A percentile compares a stretch with the other conserved stretches of the same genome.
phyloP scores from a whole-genome alignment of 768 basidiomycete species.

The Phanerochaete carnosa region DNA sequence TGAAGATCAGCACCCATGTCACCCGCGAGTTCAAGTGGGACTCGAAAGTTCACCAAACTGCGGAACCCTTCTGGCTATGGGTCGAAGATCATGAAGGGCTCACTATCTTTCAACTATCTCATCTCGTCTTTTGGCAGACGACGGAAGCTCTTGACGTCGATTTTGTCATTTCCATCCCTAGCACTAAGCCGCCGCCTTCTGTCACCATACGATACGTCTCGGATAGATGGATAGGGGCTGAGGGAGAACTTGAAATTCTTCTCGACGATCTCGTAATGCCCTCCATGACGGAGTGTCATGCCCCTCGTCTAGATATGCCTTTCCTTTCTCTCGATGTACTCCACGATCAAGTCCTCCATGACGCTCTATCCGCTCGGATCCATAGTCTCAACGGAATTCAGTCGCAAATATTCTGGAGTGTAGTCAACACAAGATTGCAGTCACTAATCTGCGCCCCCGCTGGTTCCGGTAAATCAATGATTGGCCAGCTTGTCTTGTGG shows the following conservation, averaged over 20 bases:
- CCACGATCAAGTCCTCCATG: constrained; percentile 42
- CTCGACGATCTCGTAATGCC: constrained; percentile 81
- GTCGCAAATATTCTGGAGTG: constrained; percentile 84
- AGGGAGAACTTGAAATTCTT: constrained; percentile 63
- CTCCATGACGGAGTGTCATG: constrained; percentile 46
- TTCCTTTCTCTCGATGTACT: constrained; percentile 61
- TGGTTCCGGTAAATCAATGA: constrained; percentile 74
- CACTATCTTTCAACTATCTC: constrained; percentile 78
- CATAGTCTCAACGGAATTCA: constrained; percentile 80
- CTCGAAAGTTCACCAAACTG: constrained; percentile 63
- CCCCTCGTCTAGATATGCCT: constrained; percentile 68
- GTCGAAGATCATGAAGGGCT: constrained; percentile 81
- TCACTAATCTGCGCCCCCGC: constrained; percentile 75
- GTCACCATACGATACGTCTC: constrained; percentile 80
- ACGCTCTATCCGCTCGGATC: constrained; percentile 42
- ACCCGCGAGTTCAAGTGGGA: constrained; percentile 79
- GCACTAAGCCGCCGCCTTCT: constrained; percentile 53
- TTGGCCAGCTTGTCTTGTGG: constrained; percentile 69
- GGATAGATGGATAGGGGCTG: constrained; percentile 92
- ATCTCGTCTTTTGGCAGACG: constrained; percentile 66
- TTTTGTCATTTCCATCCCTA: constrained; percentile 76
- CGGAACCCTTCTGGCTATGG: constrained; percentile 96
- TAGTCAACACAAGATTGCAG: constrained; percentile 65
- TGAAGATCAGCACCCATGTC: constrained; percentile 69
- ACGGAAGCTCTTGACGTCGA: constrained; percentile 60